Evolutionary conservation across 176 grass and related monocot species (phyloP).

Genomic region (Juncus inflexus): DNA sequence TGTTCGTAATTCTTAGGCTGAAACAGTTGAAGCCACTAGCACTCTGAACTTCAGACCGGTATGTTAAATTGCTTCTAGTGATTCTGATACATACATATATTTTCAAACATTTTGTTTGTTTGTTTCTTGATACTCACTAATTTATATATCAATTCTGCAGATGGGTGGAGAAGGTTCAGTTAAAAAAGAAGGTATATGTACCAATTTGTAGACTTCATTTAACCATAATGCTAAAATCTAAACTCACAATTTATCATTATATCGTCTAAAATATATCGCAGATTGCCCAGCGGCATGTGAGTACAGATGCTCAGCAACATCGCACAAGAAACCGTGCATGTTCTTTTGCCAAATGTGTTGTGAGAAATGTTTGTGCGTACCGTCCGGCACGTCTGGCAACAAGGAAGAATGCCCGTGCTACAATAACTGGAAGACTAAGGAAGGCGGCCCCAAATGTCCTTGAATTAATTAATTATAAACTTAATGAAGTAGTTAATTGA

Average conservation of each 20-base stretch:
- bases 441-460: slow-evolving; percentile 69
- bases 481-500: too few species aligned
- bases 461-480: slow-evolving; percentile 11
- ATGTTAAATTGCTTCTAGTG: too few species aligned
- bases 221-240: neutral
- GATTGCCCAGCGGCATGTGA: slow-evolving; percentile 41
- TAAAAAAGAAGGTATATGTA: slow-evolving; percentile 8
- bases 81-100: too few species aligned
- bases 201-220: too few species aligned
- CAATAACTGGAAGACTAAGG: slow-evolving; percentile 75
- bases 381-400: slow-evolving; percentile 61
- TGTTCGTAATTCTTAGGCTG: neutral
- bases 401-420: slow-evolving; percentile 70
- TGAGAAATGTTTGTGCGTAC: slow-evolving; percentile 56
- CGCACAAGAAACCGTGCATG: slow-evolving; percentile 80
- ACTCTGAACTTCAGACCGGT: too few species aligned
- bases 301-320: slow-evolving; percentile 48
- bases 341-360: slow-evolving; percentile 81
- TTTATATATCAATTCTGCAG: slow-evolving; percentile 4
- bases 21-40: neutral
- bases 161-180: slow-evolving; percentile 24
- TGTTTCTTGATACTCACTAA: too few species aligned
- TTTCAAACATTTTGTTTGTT: too few species aligned
- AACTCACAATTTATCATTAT: neutral
- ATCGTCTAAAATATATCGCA: slow-evolving; percentile 1